Evolutionary conservation across 2,329 filamentous ascomycete species (phyloP).

Genomic region (Penicillium nordicum): DNA sequence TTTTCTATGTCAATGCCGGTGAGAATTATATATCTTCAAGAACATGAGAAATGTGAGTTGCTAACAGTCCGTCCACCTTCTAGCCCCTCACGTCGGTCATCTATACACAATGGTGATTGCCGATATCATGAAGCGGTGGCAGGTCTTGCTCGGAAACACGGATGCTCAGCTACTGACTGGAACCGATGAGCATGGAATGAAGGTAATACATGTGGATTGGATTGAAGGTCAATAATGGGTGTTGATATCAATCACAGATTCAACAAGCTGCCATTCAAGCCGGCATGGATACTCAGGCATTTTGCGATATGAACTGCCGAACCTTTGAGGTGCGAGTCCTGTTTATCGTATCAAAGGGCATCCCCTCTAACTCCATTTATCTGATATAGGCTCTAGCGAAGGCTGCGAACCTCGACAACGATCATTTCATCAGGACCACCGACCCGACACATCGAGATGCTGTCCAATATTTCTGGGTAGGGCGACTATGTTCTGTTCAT

Average conservation of each 20-base stretch:
- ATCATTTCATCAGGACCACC: constrained; percentile 91
- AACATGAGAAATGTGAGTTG: neutral
- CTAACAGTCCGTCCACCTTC: neutral
- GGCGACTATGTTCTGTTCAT: constrained; percentile 2
- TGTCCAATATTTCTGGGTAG: constrained; percentile 83
- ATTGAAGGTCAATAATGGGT: neutral
- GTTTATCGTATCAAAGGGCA: neutral
- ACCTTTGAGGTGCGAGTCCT: constrained; percentile 61
- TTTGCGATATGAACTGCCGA: constrained; percentile 80
- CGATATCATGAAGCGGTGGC: constrained; percentile 91
- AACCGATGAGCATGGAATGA: constrained; percentile 96
- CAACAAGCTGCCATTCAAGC: constrained; percentile 77
- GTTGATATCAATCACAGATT: constrained; percentile 50
- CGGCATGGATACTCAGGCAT: constrained; percentile 69
- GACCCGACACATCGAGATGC: constrained; percentile 76
- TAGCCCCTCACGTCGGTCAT: constrained; percentile 91
- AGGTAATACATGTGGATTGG: constrained; percentile 45
- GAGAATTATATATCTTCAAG: constrained; percentile 23
- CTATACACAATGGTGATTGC: constrained; percentile 88
- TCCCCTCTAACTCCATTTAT: constrained; percentile 1
- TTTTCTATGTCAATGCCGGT: constrained; percentile 99
- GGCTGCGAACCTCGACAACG: constrained; percentile 67
- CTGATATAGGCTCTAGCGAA: constrained; percentile 59
- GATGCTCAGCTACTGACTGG: constrained; percentile 77
- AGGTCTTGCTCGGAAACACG: constrained; percentile 65